Evolutionary conservation across 345 rosid species (phyloP).

Genomic region (rapeseed (Brassica napus)): Da-Ae NC_063440.1:25228501-25229000

Average conservation of each 20-base stretch:
- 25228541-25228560: constrained; percentile 55
- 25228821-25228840: constrained; percentile 64
- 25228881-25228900: constrained; percentile 3
- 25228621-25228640: constrained; percentile 11
- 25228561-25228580: not conserved
- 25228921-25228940: not conserved
- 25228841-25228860: constrained; percentile 78
- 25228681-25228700: constrained; percentile 85
- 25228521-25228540: constrained; percentile 84
- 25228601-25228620: not conserved
- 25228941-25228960: constrained; percentile 19
- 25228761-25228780: constrained; percentile 43
- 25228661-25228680: constrained; percentile 1
- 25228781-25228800: constrained; percentile 61
- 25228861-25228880: constrained; percentile 38
- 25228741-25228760: constrained; percentile 43
- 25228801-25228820: constrained; percentile 58
- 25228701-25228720: constrained; percentile 84
- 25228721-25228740: constrained; percentile 47
- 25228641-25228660: not conserved
- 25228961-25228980: constrained; percentile 95
- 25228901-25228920: not conserved
- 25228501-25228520: constrained; percentile 67
- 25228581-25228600: constrained; percentile 12
- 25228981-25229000: constrained; percentile 66